These are phyloP conservation scores for Globisporangium cystogenes DNA, from an alignment of 352 stramenopile species.

Conservation along the genomic window DNA sequence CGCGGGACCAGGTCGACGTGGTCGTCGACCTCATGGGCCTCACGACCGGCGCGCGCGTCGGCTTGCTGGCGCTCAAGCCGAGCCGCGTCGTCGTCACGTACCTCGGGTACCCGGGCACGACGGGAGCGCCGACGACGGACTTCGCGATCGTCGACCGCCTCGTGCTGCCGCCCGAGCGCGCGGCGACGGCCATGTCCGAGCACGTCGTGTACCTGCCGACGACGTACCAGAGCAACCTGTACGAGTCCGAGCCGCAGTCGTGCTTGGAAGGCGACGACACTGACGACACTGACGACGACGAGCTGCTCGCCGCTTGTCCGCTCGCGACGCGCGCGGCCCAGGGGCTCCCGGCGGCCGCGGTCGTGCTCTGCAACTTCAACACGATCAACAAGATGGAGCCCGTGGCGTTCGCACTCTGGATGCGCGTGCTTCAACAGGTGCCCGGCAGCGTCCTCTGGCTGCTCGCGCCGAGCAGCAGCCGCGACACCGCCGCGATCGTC, in stretches of 20 bases:
- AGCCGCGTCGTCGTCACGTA: conserved; percentile 84
- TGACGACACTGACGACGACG: neutral
- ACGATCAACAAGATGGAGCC: conserved; percentile 94
- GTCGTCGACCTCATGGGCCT: conserved; percentile 91
- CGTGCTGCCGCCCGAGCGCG: conserved; percentile 55
- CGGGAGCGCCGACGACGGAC: conserved; percentile 65
- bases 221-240: conserved; percentile 91
- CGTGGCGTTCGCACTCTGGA: conserved; percentile 83
- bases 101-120: conserved; percentile 88
- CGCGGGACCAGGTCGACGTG: conserved; percentile 63
- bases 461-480: conserved; percentile 31
- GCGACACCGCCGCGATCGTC: conserved; percentile 19
- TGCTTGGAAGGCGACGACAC: conserved; percentile 1
- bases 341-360: conserved; percentile 18
- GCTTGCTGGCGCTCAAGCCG: conserved; percentile 53
- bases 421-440: conserved; percentile 82
- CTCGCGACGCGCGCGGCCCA: conserved; percentile 17
- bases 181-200: conserved; percentile 56
- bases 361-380: conserved; percentile 92
- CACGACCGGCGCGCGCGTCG: conserved; percentile 74
- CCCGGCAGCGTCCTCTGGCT: conserved; percentile 86
- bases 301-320: conserved; percentile 13
- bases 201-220: conserved; percentile 85
- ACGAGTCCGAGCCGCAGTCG: conserved; percentile 22
- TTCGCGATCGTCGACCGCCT: conserved; percentile 72